Percentiles rank a stretch among this genome's conserved stretches.
Conservation (phyloP, 768 basidiomycete genomes). For the Suillus alpinus region DNA sequence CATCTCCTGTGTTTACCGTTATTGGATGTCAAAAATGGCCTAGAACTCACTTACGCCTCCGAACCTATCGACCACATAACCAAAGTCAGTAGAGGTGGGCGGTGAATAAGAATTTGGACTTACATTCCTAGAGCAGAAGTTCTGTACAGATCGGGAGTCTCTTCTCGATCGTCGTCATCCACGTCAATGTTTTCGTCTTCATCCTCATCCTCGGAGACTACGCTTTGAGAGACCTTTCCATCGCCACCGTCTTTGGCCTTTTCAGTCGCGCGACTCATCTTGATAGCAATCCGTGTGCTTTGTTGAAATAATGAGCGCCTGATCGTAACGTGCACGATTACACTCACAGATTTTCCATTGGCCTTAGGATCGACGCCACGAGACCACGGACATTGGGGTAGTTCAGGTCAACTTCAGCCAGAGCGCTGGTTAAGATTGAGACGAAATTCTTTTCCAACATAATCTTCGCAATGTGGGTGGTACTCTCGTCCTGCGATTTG, state of each 20-base stretch:
- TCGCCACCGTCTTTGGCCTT: conserved; percentile 60
- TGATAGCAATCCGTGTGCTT: conserved; percentile 96
- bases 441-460: conserved; percentile 99
- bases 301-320: conserved; percentile 10
- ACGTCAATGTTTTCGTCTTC: conserved; percentile 58
- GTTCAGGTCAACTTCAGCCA: conserved; percentile 93
- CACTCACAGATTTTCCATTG: conserved; percentile 84
- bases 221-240: conserved; percentile 42
- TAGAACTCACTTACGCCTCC: conserved; percentile 60
- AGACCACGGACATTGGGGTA: conserved; percentile 87
- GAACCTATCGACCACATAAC: conserved; percentile 41
- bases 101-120: conserved; percentile 23
- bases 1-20: conserved; percentile 62
- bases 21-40: conserved; percentile 13
- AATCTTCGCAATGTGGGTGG: conserved; percentile 90
- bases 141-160: conserved; percentile 91
- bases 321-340: background rate
- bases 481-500: conserved; percentile 65
- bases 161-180: conserved; percentile 61
- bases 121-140: conserved; percentile 96
- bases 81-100: background rate
- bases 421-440: conserved; percentile 77
- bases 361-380: conserved; percentile 84
- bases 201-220: conserved; percentile 40
- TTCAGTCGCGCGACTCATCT: conserved; percentile 82